Base-by-base conservation (phyloP, 2,329 filamentous ascomycete species). In the Sphaceloma murrayae region DNA sequence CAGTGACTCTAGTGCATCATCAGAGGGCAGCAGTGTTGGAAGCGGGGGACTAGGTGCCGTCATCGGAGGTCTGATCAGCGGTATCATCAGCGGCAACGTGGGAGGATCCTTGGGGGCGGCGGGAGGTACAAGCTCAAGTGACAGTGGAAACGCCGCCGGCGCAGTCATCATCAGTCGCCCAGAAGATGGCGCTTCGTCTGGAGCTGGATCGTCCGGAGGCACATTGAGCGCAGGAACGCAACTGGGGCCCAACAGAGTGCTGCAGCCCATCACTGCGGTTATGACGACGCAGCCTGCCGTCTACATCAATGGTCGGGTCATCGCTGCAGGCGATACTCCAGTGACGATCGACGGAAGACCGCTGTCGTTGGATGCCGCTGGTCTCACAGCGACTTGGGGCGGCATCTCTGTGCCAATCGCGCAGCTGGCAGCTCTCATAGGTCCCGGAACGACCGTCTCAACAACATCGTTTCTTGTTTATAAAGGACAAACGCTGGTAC, bases 401-500 rank as follows among this genome's bases (percentile, higher is more conserved):
- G 36, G 24, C 4, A 16, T 17, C 7, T 13, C 22, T 5, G 30
- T 40, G 4, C 24, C 36, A 9, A 5, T 40, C 5, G 36, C 36
- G 11, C 36, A 40, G 21, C 24, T 40, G 7, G 36, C 36, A 9
- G 36, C 36, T 40, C 22, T 16, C 24, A 40, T 40, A 2, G 36
- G 36, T 17, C 24, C 36, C 4, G n/a, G 22, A 11, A 26, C 36
- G 10, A 26, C 36, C 10, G 24, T 40, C 6, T 40, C 16, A 17
- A 29, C 36, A 1, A 40, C 36, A 7, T 40, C 36, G 2, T 29
- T 40, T 16, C 22, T 30, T 9, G 36, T 40, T 2, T 30, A 40
- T 16, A 40, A 40, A 2, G 36, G 36, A 5, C 36, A 40, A 22
- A 40, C 36, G 2, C 22, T 40, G 11, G 22, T 40, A 3, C 36